Evolutionary conservation across 148 eudicot genomes (phyloP), one percentile per base, ranked within the genome.

Genomic region (Cornus kousa): DNA sequence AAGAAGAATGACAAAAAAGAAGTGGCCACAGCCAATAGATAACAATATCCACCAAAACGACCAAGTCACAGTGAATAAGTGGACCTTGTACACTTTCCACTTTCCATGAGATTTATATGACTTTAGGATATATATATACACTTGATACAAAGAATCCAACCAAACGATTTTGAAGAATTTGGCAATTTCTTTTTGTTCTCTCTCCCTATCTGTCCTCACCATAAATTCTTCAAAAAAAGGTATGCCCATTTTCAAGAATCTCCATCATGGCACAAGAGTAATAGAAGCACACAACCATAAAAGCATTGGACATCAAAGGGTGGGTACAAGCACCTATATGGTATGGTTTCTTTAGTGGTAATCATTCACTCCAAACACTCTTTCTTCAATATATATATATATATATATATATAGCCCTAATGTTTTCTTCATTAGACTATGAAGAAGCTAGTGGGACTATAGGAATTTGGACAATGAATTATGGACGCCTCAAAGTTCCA

Each of bases 31-130:
- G 66, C 66, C 66, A 62, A 17, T 62, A 11, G 16, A 68, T 14
- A 32, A 68, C 70, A 68, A 28, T 28, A 12, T 14, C 39, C 39
- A 68, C 40, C 5, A 68, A 68, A 35, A 68, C 32, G 32, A 32
- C 7, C 5, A 31, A 68, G 37, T 32, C 39, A 68, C 37, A 68
- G 40, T 68, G 2, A 3, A 12, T 20, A 28, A 68, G 70, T 68
- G 70, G 70, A 68, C 37, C 70, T 68, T 68, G 39, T 68, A 32
- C 14, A 23, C 70, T 28, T 68, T 68, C 70, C 70, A 68, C 70
- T 2, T 20, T 53, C 66, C 70, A 68, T 31, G 6, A 31, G 13
- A 28, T 28, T 13, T 32, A 68, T 28, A 12, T 12, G 70, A 28
- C 35, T 31, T 68, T 32, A 32, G 19, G 35, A 68, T 31, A 19